These are phyloP conservation scores for Cystobasidium tubakii DNA, from an alignment of 768 basidiomycete species.

Conservation along the genomic window DNA sequence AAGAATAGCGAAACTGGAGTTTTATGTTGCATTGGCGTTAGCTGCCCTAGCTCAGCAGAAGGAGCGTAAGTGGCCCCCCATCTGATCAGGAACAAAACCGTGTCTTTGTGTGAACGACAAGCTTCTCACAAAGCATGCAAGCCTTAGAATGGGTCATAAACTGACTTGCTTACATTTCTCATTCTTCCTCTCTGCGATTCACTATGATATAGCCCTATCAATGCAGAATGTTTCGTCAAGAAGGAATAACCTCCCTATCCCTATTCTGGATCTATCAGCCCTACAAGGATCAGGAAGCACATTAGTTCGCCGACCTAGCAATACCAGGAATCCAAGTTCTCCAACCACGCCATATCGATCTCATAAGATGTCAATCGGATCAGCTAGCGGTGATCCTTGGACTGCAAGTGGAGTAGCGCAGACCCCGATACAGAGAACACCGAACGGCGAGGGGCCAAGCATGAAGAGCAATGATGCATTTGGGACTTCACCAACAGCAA, in stretches of 20 bases:
- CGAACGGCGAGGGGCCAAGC: no score
- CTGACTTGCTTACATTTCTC: not conserved
- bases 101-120: no score
- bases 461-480: not conserved
- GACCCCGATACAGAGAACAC: no score
- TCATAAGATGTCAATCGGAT: slow-evolving; percentile 12
- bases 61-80: not conserved
- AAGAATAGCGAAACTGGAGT: slow-evolving; percentile 5
- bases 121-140: no score
- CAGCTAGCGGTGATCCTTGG: slow-evolving; percentile 4
- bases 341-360: not conserved
- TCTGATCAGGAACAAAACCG: no score
- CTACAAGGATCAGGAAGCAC: not conserved
- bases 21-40: slow-evolving; percentile 10
- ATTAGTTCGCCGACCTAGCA: not conserved
- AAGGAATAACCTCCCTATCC: slow-evolving; percentile 3
- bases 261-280: slow-evolving; percentile 4
- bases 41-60: slow-evolving; percentile 29
- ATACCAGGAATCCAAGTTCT: slow-evolving; percentile 1
- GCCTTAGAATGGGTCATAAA: no score
- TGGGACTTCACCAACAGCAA: not conserved
- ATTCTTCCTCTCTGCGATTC: no score
- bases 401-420: not conserved
- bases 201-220: not conserved
- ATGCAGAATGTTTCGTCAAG: not conserved